phyloP scores from a whole-genome alignment of 768 basidiomycete genomes.

The Pleurotus eryngii region DNA sequence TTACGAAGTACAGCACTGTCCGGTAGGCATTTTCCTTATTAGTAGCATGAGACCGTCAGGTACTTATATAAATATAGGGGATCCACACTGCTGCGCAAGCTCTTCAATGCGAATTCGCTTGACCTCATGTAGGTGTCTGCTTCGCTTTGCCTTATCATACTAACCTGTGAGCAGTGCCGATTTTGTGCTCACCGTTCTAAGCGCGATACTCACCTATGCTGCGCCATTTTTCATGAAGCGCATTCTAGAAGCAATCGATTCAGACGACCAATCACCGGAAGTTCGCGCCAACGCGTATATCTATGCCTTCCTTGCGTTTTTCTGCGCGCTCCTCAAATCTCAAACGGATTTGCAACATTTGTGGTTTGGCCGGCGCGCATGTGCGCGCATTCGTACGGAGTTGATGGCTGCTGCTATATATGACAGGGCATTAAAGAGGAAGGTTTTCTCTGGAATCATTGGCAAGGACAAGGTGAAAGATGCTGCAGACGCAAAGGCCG shows the following conservation, averaged over 20 bases:
- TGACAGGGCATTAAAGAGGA: constrained; percentile 81
- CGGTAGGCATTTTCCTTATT: constrained; percentile 21
- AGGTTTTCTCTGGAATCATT: constrained; percentile 78
- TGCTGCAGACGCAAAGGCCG: constrained; percentile 19
- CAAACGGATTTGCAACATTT: constrained; percentile 73
- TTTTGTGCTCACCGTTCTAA: constrained; percentile 60
- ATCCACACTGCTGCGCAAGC: constrained; percentile 36
- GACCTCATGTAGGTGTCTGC: constrained; percentile 37
- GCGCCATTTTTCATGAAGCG: constrained; percentile 84
- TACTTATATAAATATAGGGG: constrained; percentile 21
- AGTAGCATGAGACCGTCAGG: background rate
- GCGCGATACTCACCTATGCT: constrained; percentile 74
- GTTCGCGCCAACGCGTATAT: constrained; percentile 64
- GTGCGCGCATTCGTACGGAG: constrained; percentile 69
- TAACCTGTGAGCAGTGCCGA: constrained; percentile 44
- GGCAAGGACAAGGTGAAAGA: constrained; percentile 41
- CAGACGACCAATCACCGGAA: constrained; percentile 41
- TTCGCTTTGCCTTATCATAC: too few species aligned
- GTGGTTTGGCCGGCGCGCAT: constrained; percentile 78
- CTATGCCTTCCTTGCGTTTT: constrained; percentile 74
- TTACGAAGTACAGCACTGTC: constrained; percentile 43
- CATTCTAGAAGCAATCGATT: constrained; percentile 58
- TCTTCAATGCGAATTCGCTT: constrained; percentile 43
- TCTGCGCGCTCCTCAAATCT: constrained; percentile 56
- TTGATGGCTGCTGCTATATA: constrained; percentile 87